Evolutionary conservation across 345 rosid species (phyloP).

Genomic region (Nephelium lappaceum): DNA sequence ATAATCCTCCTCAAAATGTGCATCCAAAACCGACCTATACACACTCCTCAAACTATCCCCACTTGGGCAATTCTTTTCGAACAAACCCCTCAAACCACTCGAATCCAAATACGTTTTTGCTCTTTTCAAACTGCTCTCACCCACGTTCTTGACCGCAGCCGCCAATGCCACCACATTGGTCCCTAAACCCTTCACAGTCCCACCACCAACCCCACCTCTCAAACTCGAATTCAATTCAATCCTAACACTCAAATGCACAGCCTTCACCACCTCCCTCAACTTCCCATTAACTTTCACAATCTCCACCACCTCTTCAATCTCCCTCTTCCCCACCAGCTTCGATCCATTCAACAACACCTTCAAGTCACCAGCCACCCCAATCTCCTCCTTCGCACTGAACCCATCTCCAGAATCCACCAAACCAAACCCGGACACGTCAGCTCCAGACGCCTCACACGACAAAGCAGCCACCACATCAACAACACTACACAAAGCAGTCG

Average conservation of each 20-base stretch:
- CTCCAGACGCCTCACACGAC: slow-evolving; percentile 72
- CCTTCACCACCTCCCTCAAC: slow-evolving; percentile 59
- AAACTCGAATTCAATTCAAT: slow-evolving; percentile 53
- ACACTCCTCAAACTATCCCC: slow-evolving; percentile 31
- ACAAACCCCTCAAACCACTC: slow-evolving; percentile 34
- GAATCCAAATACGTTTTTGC: slow-evolving; percentile 43
- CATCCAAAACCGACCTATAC: slow-evolving; percentile 37
- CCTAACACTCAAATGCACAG: slow-evolving; percentile 54
- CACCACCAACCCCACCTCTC: slow-evolving; percentile 34
- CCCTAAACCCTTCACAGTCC: slow-evolving; percentile 33
- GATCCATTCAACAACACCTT: slow-evolving; percentile 76
- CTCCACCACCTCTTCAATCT: slow-evolving; percentile 42
- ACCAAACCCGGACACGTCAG: slow-evolving; percentile 50
- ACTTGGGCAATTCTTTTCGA: slow-evolving; percentile 31
- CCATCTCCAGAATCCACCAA: slow-evolving; percentile 73
- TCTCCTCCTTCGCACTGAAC: slow-evolving; percentile 58
- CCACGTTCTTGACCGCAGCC: slow-evolving; percentile 43
- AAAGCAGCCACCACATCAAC: slow-evolving; percentile 67
- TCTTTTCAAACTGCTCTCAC: slow-evolving; percentile 57
- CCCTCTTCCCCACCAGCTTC: slow-evolving; percentile 49
- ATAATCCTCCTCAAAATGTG: slow-evolving; percentile 42
- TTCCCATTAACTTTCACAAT: slow-evolving; percentile 61
- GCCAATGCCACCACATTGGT: slow-evolving; percentile 43
- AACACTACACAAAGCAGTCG: slow-evolving; percentile 49
- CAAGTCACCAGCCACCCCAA: slow-evolving; percentile 70